Base-by-base conservation (phyloP, 1,284 basidiomycete species). In the Athelia psychrophila region DNA sequence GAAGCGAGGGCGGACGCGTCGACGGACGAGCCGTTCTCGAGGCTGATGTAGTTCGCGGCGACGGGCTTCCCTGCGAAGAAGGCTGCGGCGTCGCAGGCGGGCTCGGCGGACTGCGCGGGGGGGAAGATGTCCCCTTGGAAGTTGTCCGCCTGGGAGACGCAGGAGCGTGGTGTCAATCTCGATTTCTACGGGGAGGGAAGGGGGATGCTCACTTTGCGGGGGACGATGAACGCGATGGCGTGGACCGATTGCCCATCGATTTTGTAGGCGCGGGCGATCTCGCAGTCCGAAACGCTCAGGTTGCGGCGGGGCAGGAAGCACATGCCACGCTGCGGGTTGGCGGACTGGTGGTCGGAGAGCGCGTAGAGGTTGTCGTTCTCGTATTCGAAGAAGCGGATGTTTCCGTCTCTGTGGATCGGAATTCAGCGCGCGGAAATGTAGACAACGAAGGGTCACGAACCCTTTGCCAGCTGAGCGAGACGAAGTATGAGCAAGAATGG, bases 81-180 rank as follows among this genome's bases (percentile, higher is more conserved):
- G 60, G 98, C 94, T 49, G 79, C 75, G 1, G 93, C 90, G 9
- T 81, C 78, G 50, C 97, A 78, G 1, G 92, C 84, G 12, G 95
- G 83, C 64, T 95, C 89, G 45, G 78, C 69, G 9, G 92, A 92
- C 0, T 86, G 86, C 1, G 93, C 96, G 16, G 91, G 90, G 1
- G 96, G 95, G 80, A 86, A 98, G 65, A 99, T 96, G 70, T 96
- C 93, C 13, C 91, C 86, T 71, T 93, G 93, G 86, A 95, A 95
- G 3, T 84, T 81, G 54, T 95, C 92, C 23, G 90, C 78, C 86
- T 91, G 62, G n/a, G n/a, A n/a, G n/a, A n/a, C n/a, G n/a, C n/a
- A n/a, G n/a, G 9, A 4, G 32, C 16, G 23, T 47, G 45, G 3
- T 40, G 24, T 24, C 27, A 48, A 32, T 19, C 16, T 19, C 6